Conservation (phyloP, 441 rosid genomes). For the Arabidopsis lyrata region DNA sequence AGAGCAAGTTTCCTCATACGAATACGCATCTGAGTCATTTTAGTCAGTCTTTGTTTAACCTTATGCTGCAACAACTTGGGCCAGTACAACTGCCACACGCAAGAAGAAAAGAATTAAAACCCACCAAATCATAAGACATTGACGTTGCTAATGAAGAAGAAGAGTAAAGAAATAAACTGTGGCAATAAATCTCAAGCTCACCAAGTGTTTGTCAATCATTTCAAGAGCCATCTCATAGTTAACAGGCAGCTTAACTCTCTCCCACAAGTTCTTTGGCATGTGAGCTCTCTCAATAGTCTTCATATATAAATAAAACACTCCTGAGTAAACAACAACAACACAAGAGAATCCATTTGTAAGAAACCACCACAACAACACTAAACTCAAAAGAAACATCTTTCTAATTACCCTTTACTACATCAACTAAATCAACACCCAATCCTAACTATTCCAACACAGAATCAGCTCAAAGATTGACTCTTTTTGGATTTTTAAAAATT, state of each 20-base stretch:
- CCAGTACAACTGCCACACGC: slow-evolving; percentile 69
- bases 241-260: slow-evolving; percentile 77
- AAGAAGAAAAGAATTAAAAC: neutral
- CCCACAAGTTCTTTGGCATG: slow-evolving; percentile 89
- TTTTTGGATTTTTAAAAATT: neutral
- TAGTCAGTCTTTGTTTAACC: slow-evolving; percentile 81
- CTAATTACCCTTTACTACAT: neutral
- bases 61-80: slow-evolving; percentile 86
- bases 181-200: slow-evolving; percentile 38
- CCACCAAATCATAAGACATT: neutral
- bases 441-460: neutral
- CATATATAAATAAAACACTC: slow-evolving; percentile 85
- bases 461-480: neutral
- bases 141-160: neutral
- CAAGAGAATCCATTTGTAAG: neutral
- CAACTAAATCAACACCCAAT: neutral
- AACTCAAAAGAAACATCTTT: neutral
- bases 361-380: neutral
- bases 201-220: slow-evolving; percentile 86
- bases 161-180: neutral
- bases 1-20: slow-evolving; percentile 87
- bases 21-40: slow-evolving; percentile 95
- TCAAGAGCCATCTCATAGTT: slow-evolving; percentile 92
- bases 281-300: slow-evolving; percentile 96
- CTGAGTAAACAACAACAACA: slow-evolving; percentile 43